Evolutionary conservation across 2,329 filamentous ascomycete genomes (phyloP).

Genomic region (Aspergillus pseudoviridinutans): DNA sequence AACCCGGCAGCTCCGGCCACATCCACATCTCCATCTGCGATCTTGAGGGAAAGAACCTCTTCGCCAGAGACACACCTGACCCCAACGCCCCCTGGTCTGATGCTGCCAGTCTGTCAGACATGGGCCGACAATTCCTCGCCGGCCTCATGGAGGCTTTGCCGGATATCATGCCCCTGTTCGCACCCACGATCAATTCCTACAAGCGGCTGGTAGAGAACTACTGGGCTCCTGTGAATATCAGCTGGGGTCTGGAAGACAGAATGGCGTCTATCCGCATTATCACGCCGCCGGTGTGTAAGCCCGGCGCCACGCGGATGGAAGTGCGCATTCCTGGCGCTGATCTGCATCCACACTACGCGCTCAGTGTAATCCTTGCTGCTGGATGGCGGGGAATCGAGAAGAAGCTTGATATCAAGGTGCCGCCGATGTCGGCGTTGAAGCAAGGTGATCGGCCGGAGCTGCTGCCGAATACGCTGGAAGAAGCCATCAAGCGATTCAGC

Average conservation of each 20-base stretch:
- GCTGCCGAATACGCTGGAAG: conserved; percentile 76
- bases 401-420: conserved; percentile 76
- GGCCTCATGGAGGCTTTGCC: conserved; percentile 82
- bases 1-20: conserved; percentile 91
- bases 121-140: conserved; percentile 90
- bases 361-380: conserved; percentile 79
- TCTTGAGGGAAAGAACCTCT: conserved; percentile 71
- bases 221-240: conserved; percentile 95
- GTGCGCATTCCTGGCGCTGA: conserved; percentile 60
- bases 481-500: conserved; percentile 75
- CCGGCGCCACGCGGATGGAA: conserved; percentile 43
- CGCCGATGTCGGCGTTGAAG: conserved; percentile 73
- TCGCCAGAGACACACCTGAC: conserved; percentile 69
- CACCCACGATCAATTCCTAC: conserved; percentile 93
- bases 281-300: conserved; percentile 79
- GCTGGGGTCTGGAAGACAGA: conserved; percentile 91
- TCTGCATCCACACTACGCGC: conserved; percentile 79
- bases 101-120: conserved; percentile 72
- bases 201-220: conserved; percentile 97
- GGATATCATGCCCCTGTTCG: conserved; percentile 89
- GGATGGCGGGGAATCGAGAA: conserved; percentile 92
- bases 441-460: conserved; percentile 46
- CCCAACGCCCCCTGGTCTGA: conserved; percentile 67
- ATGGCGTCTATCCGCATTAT: conserved; percentile 86
- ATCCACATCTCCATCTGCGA: conserved; percentile 88